Percentiles rank a stretch among this genome's conserved stretches.
phyloP scores from a whole-genome alignment of 495 filamentous ascomycete species.

The Apodospora peruviana region DNA sequence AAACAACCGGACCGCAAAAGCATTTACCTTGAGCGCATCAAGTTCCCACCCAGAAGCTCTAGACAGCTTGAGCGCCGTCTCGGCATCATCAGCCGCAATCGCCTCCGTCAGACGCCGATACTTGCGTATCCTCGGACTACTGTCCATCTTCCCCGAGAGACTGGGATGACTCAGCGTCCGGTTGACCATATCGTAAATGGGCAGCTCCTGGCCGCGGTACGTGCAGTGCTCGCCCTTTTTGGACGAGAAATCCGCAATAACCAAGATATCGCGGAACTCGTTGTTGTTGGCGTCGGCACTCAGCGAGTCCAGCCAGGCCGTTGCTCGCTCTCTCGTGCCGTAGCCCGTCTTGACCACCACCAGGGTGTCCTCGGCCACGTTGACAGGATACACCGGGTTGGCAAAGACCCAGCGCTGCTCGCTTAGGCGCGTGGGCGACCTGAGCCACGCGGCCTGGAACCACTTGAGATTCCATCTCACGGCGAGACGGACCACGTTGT shows the following conservation, averaged over 20 bases:
- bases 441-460: background rate
- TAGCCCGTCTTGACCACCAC: constrained; percentile 44
- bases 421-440: background rate
- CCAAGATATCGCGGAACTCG: constrained; percentile 32
- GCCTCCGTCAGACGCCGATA: constrained; percentile 31
- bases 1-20: background rate
- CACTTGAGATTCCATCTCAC: constrained; percentile 14
- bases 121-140: constrained; percentile 27
- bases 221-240: constrained; percentile 4
- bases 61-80: constrained; percentile 26
- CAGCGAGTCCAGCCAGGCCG: constrained; percentile 32
- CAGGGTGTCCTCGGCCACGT: constrained; percentile 29
- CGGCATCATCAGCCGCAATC: constrained; percentile 28
- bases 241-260: constrained; percentile 35
- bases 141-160: constrained; percentile 6
- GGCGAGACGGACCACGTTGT: constrained; percentile 15
- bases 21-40: constrained; percentile 41
- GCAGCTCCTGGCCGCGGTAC: constrained; percentile 23
- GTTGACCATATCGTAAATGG: constrained; percentile 29
- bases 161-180: constrained; percentile 19
- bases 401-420: constrained; percentile 17
- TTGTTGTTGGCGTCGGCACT: constrained; percentile 17
- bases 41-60: constrained; percentile 40
- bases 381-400: constrained; percentile 16
- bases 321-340: constrained; percentile 31